These are phyloP conservation scores for Picea sitchensis DNA, from an alignment of 75 land plant species.

Conservation along the genomic window DNA sequence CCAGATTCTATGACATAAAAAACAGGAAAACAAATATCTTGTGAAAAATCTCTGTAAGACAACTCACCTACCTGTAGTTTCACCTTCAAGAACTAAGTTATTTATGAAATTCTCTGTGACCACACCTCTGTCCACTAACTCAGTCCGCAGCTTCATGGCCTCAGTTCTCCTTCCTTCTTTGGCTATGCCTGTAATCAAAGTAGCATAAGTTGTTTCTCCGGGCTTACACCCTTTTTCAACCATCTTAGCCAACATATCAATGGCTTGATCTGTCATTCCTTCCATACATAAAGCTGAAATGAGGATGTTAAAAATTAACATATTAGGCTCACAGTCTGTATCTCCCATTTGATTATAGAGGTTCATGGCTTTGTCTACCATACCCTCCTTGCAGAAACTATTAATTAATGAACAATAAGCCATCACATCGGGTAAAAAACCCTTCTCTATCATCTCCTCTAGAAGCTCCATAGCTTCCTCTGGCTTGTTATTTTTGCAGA, in stretches of 20 bases:
- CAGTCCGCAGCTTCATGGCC: conserved; percentile 36
- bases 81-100: too few species aligned
- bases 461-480: conserved; percentile 50
- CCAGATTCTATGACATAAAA: too few species aligned
- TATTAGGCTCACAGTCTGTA: conserved; percentile 11
- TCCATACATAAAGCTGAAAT: conserved; percentile 36
- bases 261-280: conserved; percentile 32
- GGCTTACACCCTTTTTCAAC: conserved; percentile 46
- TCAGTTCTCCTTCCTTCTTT: conserved; percentile 41
- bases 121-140: conserved; percentile 18
- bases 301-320: conserved; percentile 16
- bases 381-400: conserved; percentile 38
- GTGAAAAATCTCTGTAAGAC: too few species aligned
- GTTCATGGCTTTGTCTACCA: conserved; percentile 36
- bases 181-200: conserved; percentile 55
- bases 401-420: conserved; percentile 49
- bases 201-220: conserved; percentile 37
- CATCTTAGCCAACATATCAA: conserved; percentile 43
- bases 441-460: conserved; percentile 48
- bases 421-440: conserved; percentile 46
- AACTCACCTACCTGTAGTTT: too few species aligned
- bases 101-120: conserved; percentile 24
- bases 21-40: too few species aligned
- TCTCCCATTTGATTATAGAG: conserved; percentile 29
- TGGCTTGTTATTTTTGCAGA: conserved; percentile 57